Evolutionary conservation across 768 basidiomycete species (phyloP), one percentile per base, ranked within the genome.

Genomic region (Rhodotorula taiwanensis): DNA sequence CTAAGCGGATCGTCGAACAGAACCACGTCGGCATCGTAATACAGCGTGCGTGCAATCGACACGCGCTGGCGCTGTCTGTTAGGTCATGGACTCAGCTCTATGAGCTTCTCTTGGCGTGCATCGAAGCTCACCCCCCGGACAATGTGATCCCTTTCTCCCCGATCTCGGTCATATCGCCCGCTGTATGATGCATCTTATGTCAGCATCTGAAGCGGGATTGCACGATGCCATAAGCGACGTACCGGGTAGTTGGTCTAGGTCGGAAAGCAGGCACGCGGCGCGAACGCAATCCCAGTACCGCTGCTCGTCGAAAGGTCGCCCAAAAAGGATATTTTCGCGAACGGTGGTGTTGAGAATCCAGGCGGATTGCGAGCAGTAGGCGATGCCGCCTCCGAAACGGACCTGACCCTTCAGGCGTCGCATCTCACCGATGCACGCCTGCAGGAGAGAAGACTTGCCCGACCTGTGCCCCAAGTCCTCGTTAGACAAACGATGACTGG

Each of bases 121-220:
- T 1, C 23, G 33, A 15, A 20, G 16, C 50, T 30, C 33, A 51
- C 50, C 50, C 90, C 1, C 90, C 91, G 21, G 86, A 88, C 5
- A 92, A 80, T 10, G 87, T 87, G 66, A 95, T 90, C 7, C 91
- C 91, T 80, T 82, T 86, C 76, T 89, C 86, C 18, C 88, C 88
- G 6, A 90, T 89, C 50, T 71, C 69, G 16, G 73, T 74, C 60
- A 48, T 6, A 36, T 67, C 66, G 5, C 70, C 66, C 7, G 41
- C 45, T 47, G n/a, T n/a, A n/a, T n/a, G n/a, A n/a, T n/a, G n/a
- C n/a, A n/a, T n/a, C n/a, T n/a, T n/a, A n/a, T n/a, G n/a, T n/a
- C n/a, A n/a, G n/a, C n/a, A n/a, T n/a, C n/a, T n/a, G n/a, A n/a
- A n/a, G n/a, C n/a, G n/a, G n/a, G n/a, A n/a, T n/a, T n/a, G n/a